phyloP scores from a whole-genome alignment of 306 rosid species.

The Glycine latifolia region DNA sequence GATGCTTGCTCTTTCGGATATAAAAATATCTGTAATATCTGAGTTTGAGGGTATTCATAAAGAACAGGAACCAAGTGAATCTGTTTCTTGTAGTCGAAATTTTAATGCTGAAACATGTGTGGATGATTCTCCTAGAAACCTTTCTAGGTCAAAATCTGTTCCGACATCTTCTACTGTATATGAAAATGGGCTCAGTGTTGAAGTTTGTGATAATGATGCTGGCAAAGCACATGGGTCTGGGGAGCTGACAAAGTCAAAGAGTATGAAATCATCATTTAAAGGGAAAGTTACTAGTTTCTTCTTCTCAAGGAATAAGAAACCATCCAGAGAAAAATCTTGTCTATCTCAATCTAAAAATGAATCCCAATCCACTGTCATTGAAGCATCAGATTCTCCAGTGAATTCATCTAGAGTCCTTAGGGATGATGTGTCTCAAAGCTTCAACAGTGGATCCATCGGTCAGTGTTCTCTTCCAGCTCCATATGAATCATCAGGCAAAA shows the following conservation, averaged over 20 bases:
- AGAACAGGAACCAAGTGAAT: conserved; percentile 63
- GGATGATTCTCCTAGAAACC: conserved; percentile 70
- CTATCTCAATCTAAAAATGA: conserved; percentile 57
- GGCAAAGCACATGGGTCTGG: conserved; percentile 54
- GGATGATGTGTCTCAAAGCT: conserved; percentile 64
- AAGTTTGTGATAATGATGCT: conserved; percentile 58
- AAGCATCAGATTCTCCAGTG: conserved; percentile 51
- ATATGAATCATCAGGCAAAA: conserved; percentile 58
- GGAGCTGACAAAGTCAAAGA: conserved; percentile 74
- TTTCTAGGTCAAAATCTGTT: conserved; percentile 88
- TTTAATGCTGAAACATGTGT: conserved; percentile 53
- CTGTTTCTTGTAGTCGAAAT: conserved; percentile 61
- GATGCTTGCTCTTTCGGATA: conserved; percentile 91
- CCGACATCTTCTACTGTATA: conserved; percentile 75
- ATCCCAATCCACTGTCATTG: conserved; percentile 50
- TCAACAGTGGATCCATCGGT: conserved; percentile 53
- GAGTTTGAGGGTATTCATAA: conserved; percentile 53
- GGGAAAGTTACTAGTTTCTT: conserved; percentile 95
- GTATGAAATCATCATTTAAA: conserved; percentile 81
- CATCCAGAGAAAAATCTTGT: conserved; percentile 68
- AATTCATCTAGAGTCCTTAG: conserved; percentile 54
- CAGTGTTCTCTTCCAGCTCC: conserved; percentile 63
- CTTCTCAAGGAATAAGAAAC: conserved; percentile 82
- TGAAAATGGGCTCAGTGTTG: conserved; percentile 56
- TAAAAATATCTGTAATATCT: conserved; percentile 57